Evolutionary conservation across 768 basidiomycete species (phyloP).

Genomic region (Kwoniella sp.): DNA sequence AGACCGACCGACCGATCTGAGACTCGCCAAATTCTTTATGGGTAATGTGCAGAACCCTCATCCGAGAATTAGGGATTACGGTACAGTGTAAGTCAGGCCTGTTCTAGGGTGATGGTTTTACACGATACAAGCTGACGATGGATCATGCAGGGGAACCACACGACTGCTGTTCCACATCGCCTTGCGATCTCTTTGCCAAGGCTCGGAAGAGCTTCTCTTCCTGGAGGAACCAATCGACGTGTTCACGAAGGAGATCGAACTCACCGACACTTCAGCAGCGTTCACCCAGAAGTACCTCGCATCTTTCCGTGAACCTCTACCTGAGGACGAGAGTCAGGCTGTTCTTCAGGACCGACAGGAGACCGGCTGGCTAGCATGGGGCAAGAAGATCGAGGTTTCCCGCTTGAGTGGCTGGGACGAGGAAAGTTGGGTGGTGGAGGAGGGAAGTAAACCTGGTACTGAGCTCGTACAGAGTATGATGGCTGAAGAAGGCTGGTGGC

Average conservation of each 20-base stretch:
- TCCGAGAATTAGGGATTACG: constrained; percentile 49
- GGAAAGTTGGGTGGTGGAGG: constrained; percentile 60
- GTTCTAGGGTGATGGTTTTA: not conserved
- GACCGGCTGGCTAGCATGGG: constrained; percentile 80
- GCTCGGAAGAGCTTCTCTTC: constrained; percentile 66
- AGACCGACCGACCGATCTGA: constrained; percentile 41
- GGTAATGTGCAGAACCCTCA: constrained; percentile 45
- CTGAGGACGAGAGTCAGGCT: constrained; percentile 41
- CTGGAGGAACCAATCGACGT: constrained; percentile 70
- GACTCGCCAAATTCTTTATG: constrained; percentile 46
- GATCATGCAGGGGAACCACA: constrained; percentile 63
- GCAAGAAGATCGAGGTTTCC: constrained; percentile 61
- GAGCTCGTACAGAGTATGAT: constrained; percentile 62
- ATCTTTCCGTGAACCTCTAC: constrained; percentile 63
- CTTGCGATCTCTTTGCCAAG: constrained; percentile 70
- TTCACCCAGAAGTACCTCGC: constrained; percentile 65
- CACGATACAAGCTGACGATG: not conserved
- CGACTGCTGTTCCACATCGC: constrained; percentile 72
- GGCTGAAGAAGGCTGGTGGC: constrained; percentile 64
- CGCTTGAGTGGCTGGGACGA: constrained; percentile 50
- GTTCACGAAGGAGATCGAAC: constrained; percentile 61
- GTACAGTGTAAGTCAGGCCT: constrained; percentile 33
- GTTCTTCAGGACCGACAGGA: constrained; percentile 65
- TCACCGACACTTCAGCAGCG: constrained; percentile 60
- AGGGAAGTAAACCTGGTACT: constrained; percentile 62